Evolutionary conservation across 2,329 filamentous ascomycete genomes (phyloP).

Genomic region (Pyrenochaeta sp.): DNA sequence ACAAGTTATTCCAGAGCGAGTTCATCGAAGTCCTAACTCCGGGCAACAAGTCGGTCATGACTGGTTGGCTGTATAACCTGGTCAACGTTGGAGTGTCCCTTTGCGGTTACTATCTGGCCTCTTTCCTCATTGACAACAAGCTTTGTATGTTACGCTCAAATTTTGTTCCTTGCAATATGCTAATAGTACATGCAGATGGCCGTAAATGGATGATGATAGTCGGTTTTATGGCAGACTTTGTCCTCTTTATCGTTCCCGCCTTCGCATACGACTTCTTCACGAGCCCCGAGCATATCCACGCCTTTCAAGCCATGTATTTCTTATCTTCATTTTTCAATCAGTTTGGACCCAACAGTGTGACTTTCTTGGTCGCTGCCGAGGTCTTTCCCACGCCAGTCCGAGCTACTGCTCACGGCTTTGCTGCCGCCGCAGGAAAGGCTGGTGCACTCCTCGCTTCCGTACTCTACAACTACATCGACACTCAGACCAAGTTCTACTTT

Average conservation of each 20-base stretch:
- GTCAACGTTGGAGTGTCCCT: constrained; percentile 89
- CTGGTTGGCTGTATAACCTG: constrained; percentile 90
- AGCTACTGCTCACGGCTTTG: constrained; percentile 92
- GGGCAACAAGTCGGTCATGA: constrained; percentile 76
- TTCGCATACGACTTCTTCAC: constrained; percentile 90
- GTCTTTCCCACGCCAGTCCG: constrained; percentile 96
- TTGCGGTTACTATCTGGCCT: constrained; percentile 88
- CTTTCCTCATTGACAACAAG: constrained; percentile 92
- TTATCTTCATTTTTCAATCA: constrained; percentile 99
- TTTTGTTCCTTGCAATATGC: background rate
- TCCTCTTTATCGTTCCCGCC: constrained; percentile 90
- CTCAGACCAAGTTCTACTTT: constrained; percentile 84
- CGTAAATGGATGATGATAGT: constrained; percentile 96
- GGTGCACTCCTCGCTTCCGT: constrained; percentile 88
- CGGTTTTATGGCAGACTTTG: constrained; percentile 91
- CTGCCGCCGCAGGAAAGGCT: constrained; percentile 88
- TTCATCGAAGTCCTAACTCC: constrained; percentile 86
- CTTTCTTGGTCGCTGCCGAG: constrained; percentile 94
- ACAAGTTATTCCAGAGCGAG: constrained; percentile 94
- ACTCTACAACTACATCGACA: constrained; percentile 93
- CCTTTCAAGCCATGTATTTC: constrained; percentile 99
- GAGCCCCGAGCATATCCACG: constrained; percentile 72
- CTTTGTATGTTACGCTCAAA: constrained; percentile 60
- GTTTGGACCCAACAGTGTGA: constrained; percentile 95
- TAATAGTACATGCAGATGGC: constrained; percentile 61